phyloP scores from a whole-genome alignment of 495 filamentous ascomycete genomes.

The Daldinia vernicosa region DNA sequence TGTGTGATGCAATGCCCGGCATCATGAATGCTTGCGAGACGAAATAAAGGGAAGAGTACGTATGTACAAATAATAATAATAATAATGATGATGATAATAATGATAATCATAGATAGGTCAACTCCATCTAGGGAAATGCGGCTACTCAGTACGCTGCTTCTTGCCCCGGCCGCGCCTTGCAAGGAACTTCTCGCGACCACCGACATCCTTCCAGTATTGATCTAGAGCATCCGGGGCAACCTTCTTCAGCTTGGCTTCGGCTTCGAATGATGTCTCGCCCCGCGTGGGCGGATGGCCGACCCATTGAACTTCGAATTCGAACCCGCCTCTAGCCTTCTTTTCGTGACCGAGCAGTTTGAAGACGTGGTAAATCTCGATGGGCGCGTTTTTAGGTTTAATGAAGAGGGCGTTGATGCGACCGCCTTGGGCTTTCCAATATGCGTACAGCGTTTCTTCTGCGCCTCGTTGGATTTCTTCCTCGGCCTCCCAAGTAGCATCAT shows the following conservation, averaged over 20 bases:
- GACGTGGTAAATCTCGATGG: slow-evolving; percentile 41
- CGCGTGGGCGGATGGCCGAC: slow-evolving; percentile 40
- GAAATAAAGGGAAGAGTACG: neutral
- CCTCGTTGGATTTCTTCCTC: slow-evolving; percentile 46
- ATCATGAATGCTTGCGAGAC: slow-evolving; percentile 9
- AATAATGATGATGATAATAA: neutral
- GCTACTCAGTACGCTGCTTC: slow-evolving; percentile 31
- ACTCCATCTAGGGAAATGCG: no score
- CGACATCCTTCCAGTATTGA: slow-evolving; percentile 42
- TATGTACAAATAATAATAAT: slow-evolving; percentile 1
- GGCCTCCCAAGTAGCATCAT: slow-evolving; percentile 42
- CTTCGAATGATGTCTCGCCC: slow-evolving; percentile 43
- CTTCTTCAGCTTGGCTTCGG: slow-evolving; percentile 40
- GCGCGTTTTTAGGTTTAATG: slow-evolving; percentile 42
- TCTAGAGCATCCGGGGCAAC: slow-evolving; percentile 34
- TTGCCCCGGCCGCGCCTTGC: slow-evolving; percentile 40
- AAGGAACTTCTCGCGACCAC: slow-evolving; percentile 39
- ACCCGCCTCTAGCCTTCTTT: slow-evolving; percentile 40
- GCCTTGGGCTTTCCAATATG: slow-evolving; percentile 44
- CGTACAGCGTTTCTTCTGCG: slow-evolving; percentile 39
- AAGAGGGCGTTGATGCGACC: slow-evolving; percentile 44
- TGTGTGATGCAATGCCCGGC: slow-evolving; percentile 23
- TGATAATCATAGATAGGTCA: neutral
- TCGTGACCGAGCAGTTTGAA: slow-evolving; percentile 40
- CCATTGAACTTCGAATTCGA: slow-evolving; percentile 48